Evolutionary conservation across 768 basidiomycete species (phyloP).

Genomic region (Cystofilobasidium bisporidii): DNA sequence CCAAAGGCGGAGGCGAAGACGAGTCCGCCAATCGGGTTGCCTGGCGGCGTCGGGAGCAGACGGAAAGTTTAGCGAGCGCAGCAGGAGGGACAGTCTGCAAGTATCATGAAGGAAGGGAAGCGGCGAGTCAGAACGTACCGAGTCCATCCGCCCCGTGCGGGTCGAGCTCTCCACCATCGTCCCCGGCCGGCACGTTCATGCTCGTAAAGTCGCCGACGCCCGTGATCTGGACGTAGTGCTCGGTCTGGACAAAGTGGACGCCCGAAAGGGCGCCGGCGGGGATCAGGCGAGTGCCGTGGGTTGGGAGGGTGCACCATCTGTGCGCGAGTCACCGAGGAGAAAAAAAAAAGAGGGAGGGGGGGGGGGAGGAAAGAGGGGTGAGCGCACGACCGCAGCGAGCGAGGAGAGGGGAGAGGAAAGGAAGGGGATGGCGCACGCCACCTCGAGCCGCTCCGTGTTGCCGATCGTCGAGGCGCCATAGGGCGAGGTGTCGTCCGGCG

Average conservation of each 20-base stretch:
- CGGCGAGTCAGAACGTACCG: slow-evolving; percentile 31
- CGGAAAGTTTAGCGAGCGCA: neutral
- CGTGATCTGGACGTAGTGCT: slow-evolving; percentile 42
- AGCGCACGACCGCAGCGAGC: too few relatives aligned
- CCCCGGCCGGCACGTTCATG: slow-evolving; percentile 55
- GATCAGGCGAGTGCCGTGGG: slow-evolving; percentile 35
- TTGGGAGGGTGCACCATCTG: slow-evolving; percentile 56
- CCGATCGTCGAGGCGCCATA: slow-evolving; percentile 46
- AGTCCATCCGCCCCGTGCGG: slow-evolving; percentile 58
- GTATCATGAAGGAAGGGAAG: neutral
- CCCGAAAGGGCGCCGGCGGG: slow-evolving; percentile 32
- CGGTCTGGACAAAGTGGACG: slow-evolving; percentile 34
- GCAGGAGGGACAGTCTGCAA: neutral
- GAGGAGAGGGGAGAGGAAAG: neutral
- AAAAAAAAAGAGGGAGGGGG: too few relatives aligned
- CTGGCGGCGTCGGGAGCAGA: neutral
- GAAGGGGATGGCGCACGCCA: slow-evolving; percentile 42
- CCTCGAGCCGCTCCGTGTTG: slow-evolving; percentile 55
- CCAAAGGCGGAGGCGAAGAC: slow-evolving; percentile 46
- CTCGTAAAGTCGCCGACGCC: slow-evolving; percentile 57
- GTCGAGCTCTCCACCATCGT: slow-evolving; percentile 58
- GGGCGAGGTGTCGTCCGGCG: slow-evolving; percentile 26
- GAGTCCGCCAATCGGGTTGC: slow-evolving; percentile 49
- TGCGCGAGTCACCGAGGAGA: neutral
- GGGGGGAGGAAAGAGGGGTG: too few relatives aligned